Base-by-base conservation (phyloP, 2,329 filamentous ascomycete species). In the Beauveria sp. region DNA sequence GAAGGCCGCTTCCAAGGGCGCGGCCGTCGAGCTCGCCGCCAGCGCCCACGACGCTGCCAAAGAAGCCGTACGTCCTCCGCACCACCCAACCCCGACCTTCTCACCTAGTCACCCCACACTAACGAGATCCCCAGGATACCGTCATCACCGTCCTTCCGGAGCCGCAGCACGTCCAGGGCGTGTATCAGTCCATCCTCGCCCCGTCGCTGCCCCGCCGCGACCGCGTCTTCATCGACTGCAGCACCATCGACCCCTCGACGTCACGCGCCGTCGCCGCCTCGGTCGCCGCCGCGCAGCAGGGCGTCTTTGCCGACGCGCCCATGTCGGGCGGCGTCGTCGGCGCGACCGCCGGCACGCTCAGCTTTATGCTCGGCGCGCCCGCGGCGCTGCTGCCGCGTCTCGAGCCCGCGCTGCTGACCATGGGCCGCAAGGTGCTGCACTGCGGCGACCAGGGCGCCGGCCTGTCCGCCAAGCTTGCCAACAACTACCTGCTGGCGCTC, bases 301-400 rank as follows among this genome's bases (percentile, higher is more conserved):
- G 90, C 58, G 82, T 81, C 57, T 97, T 97, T 70, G 87, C 97
- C 62, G 94, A 99, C 71, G 93, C 94, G 3, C 94, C 94, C 50
- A 96, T 99, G 88, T 97, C 93, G 0, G 94, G 94, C 53, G 94
- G 94, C 55, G 92, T 97, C 0, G 91, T 97, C 5, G 94, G 93
- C 48, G 94, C 94, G 12, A 81, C 85, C 6, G 91, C 91, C 14
- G 94, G 89, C 40, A 92, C 91, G 0, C 79, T 99, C 62, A 96
- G 92, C 0, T 99, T 99, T 73, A 97, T 99, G 94, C 85, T 97
- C 61, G 94, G 94, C 48, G 83, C 87, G 7, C 79, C 85, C 0
- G 70, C 77, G 1, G 76, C 81, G 4, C 72, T 90, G 0, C 79
- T 94, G 1, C 75, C 85, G 1, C 82, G 84, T 12, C 80, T 90